Base-by-base conservation (phyloP, 2,329 filamentous ascomycete genomes). In the Penicillium griseofulvum region DNA sequence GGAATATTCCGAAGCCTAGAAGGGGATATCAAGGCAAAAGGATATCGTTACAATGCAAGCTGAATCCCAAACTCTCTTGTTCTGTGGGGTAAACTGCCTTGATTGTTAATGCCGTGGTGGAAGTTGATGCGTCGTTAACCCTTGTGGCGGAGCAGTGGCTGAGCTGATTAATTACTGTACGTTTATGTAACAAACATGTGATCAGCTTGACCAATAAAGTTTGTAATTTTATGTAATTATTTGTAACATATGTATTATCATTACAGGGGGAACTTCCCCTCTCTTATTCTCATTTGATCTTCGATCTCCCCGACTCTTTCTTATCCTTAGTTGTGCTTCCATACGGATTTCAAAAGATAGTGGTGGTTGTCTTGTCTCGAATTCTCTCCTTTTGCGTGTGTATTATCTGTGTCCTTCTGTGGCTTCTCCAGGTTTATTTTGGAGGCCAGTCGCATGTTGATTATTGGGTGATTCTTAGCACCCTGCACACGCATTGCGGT, bases 401-500 rank as follows among this genome's bases (percentile, higher is more conserved):
- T 45, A n/a, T 42, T 29, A 41, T 42, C 38, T 55, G 48, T 57
- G 58, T 59, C 56, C 60, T 51, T 59, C 45, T 58, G 53, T 60
- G 55, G 50, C 52, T 42, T 42, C 51, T 54, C 57, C 54, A 44
- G 51, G 54, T 52, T 58, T 57, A 34, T 59, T 61, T 54, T 54
- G 58, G 59, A 51, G 59, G 50, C 53, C 51, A 41, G 60, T 63
- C 56, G 48, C 47, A 62, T 63, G 62, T 65, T 65, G 57, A 65
- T 62, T 59, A 57, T 57, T 61, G 59, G 58, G 58, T 60, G 57
- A 45, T 60, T 56, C 60, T 59, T 57, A 59, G 55, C 49, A 56
- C 58, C 60, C 57, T 50, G 49, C 55, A 58, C 50, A 57, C 59
- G 47, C 60, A 61, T 60, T 55, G 56, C 53, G 57, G 55, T 49